Percentiles rank a stretch among this genome's conserved stretches.
phyloP scores from a whole-genome alignment of 345 rosid species.

The Melaleuca quinquenervia region DNA sequence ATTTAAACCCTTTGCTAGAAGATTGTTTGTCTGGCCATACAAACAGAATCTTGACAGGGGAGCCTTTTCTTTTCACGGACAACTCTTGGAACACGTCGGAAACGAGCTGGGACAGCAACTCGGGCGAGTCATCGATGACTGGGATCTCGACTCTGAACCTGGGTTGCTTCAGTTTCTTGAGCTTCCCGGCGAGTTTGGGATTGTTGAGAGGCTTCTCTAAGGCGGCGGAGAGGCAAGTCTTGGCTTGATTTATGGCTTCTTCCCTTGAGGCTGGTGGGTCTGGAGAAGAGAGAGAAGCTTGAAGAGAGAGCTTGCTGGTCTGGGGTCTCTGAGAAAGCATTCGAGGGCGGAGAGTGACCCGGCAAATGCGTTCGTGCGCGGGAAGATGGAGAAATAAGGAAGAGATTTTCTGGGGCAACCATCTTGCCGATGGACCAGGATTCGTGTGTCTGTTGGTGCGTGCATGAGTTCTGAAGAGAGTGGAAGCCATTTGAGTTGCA shows the following conservation, averaged over 20 bases:
- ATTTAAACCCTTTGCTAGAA: constrained; percentile 26
- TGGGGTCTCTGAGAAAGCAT: constrained; percentile 9
- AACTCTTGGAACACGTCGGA: constrained; percentile 40
- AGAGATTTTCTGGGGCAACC: background rate
- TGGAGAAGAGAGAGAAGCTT: constrained; percentile 33
- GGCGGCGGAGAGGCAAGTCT: constrained; percentile 57
- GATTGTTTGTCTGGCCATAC: constrained; percentile 42
- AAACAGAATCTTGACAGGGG: constrained; percentile 31
- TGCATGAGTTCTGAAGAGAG: constrained; percentile 13
- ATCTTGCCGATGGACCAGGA: constrained; percentile 1
- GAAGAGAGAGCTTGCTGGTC: constrained; percentile 12
- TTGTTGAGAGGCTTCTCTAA: constrained; percentile 67
- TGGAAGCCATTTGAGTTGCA: constrained; percentile 21
- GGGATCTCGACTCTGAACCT: constrained; percentile 75
- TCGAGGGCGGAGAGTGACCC: background rate
- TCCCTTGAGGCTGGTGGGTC: constrained; percentile 56
- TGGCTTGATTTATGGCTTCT: constrained; percentile 79
- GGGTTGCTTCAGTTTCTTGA: constrained; percentile 68
- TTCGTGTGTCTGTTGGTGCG: constrained; percentile 8
- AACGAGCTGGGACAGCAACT: constrained; percentile 48
- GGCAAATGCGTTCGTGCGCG: background rate
- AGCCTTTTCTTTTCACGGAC: constrained; percentile 48
- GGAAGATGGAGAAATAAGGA: background rate
- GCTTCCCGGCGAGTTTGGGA: constrained; percentile 55
- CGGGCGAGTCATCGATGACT: constrained; percentile 48